Conservation (phyloP, 139 green algal species). For the Volvox reticuliferus region DNA sequence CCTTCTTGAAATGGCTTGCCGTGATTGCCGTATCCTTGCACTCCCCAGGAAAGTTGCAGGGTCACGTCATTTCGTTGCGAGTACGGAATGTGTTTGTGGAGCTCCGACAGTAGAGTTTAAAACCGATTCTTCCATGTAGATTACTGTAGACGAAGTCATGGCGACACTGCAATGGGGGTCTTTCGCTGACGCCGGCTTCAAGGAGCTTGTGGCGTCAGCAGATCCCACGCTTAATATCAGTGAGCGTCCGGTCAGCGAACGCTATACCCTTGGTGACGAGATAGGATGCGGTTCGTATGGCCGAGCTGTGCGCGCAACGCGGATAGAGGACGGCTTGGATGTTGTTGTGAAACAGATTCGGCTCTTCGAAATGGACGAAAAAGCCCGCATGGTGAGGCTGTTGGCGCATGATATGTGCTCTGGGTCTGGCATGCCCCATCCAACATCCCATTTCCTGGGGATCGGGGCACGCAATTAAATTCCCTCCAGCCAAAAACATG, state of each 20-base stretch:
- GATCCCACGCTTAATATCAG: constrained; percentile 17
- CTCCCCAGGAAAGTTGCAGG: too few species aligned
- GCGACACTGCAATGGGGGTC: constrained; percentile 10
- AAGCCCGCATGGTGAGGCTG: constrained; percentile 8
- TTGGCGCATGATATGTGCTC: not conserved
- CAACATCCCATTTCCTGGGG: not conserved
- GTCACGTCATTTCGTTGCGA: too few species aligned
- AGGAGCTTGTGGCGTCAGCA: not conserved
- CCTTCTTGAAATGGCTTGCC: too few species aligned
- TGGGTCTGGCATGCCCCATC: not conserved
- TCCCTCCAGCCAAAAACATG: too few species aligned
- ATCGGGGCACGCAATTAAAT: too few species aligned
- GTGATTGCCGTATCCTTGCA: too few species aligned
- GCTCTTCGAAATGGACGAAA: constrained; percentile 47
- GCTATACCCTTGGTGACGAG: constrained; percentile 19
- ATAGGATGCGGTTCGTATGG: constrained; percentile 49
- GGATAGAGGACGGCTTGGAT: constrained; percentile 41
- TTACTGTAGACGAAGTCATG: not conserved
- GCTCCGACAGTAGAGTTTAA: not conserved
- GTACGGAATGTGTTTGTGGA: too few species aligned
- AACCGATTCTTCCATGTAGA: not conserved
- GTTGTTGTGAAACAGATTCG: constrained; percentile 54
- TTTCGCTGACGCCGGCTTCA: not conserved
- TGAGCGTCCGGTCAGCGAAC: not conserved
- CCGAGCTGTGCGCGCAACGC: not conserved